Evolutionary conservation across 129 eudicot genomes (phyloP), one percentile per base, ranked within the genome.

Genomic region (Flaveria brownii): DNA sequence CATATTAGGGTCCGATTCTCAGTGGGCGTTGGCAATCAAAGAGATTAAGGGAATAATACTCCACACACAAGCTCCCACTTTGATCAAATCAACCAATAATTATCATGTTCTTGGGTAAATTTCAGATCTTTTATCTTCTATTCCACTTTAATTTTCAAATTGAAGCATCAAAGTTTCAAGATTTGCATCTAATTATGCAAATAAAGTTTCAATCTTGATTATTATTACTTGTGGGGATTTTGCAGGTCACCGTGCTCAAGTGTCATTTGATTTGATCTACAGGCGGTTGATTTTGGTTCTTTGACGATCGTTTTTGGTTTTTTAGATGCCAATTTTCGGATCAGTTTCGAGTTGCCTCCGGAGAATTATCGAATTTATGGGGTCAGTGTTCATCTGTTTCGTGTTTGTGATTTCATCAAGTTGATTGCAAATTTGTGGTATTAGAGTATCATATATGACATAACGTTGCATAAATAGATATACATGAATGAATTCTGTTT

Each of bases 251-350:
- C 20, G 61, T 72, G 78, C 17, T 61, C 71, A 62, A 66, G 65
- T 47, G 47, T 22, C 63, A 23, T 72, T 63, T 61, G 68, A 72
- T 55, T 80, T 39, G 84, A 47, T 30, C 45, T 41, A 26, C 75
- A 56, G 20, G 70, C 43, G 76, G 57, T 67, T 49, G 61, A 68
- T 66, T 67, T 78, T 78, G 33, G 50, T 49, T 50, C 64, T 62
- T 36, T 79, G 60, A 80, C 75, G 84, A 20, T 64, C 55, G 15
- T 60, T 74, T 59, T 23, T 13, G 61, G 4, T 43, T 25, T 42
- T 41, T 42, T 80, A 80, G 84, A 80, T 80, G 84, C 84, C 68
- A 80, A 74, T 80, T 74, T 60, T 80, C 71, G 62, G 84, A 80
- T 80, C 84, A 80, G 59, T 80, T 67, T 67, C 80, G 26, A 57